Conservation (phyloP, 2,329 filamentous ascomycete genomes). For the Ciborinia camelliae region DNA sequence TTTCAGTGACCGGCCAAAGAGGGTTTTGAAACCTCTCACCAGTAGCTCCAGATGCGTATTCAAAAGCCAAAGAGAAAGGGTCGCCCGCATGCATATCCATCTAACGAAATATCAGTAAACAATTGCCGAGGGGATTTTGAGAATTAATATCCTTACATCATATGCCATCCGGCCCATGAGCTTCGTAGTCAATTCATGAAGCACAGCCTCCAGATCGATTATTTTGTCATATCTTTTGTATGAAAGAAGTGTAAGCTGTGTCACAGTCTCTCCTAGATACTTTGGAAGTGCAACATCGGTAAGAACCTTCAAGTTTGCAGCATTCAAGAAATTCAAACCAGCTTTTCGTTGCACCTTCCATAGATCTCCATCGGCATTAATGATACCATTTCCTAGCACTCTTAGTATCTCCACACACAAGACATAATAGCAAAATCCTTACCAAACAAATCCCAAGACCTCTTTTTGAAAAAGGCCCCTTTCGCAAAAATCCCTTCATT, state of each 20-base stretch:
- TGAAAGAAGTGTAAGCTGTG: slow-evolving; percentile 40
- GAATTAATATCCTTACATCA: slow-evolving; percentile 41
- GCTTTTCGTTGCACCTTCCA: slow-evolving; percentile 63
- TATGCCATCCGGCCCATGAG: slow-evolving; percentile 68
- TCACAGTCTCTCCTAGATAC: slow-evolving; percentile 47
- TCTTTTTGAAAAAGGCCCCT: slow-evolving; percentile 57
- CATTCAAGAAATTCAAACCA: slow-evolving; percentile 56
- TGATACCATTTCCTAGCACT: slow-evolving; percentile 55
- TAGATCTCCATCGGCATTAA: slow-evolving; percentile 61
- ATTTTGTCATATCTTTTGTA: slow-evolving; percentile 29
- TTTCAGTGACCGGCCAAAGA: slow-evolving; percentile 57
- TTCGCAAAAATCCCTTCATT: slow-evolving; percentile 59
- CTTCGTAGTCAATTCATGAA: slow-evolving; percentile 62
- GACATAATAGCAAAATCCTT: slow-evolving; percentile 20
- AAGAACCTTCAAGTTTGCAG: slow-evolving; percentile 54
- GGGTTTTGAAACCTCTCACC: slow-evolving; percentile 64
- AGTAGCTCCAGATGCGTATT: slow-evolving; percentile 58
- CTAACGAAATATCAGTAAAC: slow-evolving; percentile 33
- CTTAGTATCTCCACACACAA: neutral
- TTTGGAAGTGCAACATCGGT: slow-evolving; percentile 55
- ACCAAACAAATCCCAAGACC: slow-evolving; percentile 62
- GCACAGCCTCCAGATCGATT: slow-evolving; percentile 56
- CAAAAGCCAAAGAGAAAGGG: slow-evolving; percentile 58
- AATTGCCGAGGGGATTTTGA: neutral
- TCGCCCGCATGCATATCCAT: slow-evolving; percentile 64